phyloP scores from a whole-genome alignment of 75 land plant genomes.

The Cunninghamia lanceolata region DNA sequence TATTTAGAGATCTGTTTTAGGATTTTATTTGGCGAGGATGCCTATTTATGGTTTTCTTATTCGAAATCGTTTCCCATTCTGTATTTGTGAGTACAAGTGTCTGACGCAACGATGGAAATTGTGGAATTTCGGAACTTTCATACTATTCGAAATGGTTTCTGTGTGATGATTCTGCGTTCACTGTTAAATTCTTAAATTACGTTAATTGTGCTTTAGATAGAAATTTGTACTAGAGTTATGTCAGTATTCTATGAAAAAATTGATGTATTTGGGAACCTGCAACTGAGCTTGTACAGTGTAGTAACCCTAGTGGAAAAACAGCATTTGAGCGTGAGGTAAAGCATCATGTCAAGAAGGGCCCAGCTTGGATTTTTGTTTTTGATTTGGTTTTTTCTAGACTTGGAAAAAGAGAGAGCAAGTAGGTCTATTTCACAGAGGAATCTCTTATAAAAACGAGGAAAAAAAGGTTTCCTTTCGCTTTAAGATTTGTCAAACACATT shows the following conservation, averaged over 20 bases:
- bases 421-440: neutral
- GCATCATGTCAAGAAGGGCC: neutral
- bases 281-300: neutral
- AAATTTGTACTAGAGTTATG: too few species aligned
- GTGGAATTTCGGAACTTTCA: too few species aligned
- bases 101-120: neutral
- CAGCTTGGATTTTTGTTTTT: neutral
- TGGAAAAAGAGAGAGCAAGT: neutral
- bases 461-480: neutral
- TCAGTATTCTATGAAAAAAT: neutral
- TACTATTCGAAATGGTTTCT: too few species aligned
- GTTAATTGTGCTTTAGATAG: neutral
- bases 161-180: too few species aligned
- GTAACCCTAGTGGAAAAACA: neutral
- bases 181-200: neutral
- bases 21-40: neutral
- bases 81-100: too few species aligned
- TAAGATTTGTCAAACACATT: neutral
- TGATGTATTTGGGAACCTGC: neutral
- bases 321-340: neutral
- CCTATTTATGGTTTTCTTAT: neutral
- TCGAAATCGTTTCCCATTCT: neutral
- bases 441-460: neutral
- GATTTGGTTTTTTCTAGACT: neutral
- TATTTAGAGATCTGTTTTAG: neutral